Base-by-base conservation (phyloP, 768 basidiomycete species). In the Mycena venus region DNA sequence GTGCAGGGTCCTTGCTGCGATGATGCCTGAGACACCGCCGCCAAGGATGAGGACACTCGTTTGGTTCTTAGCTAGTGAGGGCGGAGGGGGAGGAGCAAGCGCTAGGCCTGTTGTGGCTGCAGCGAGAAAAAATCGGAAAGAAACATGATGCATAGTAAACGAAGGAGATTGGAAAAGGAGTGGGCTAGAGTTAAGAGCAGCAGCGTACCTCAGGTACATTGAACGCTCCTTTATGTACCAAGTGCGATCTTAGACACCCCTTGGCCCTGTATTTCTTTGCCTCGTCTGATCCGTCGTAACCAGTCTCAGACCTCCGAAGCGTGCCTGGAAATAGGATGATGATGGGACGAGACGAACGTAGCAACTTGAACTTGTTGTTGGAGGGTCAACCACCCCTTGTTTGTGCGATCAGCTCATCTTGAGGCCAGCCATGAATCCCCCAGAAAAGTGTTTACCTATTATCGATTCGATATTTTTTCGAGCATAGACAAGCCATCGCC, bases 1-100 rank as follows among this genome's bases (percentile, higher is more conserved):
- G 56, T 91, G 86, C 10, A 93, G 84, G 0, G 91, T 89, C 32
- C 89, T 88, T 15, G 93, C 93, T 12, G 92, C 91, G 40, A 91
- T 91, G 23, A 93, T 83, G 12, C 93, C 93, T 6, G 93, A 83
- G 47, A 93, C 88, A 11, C 93, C 92, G 36, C 91, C 92, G 6
- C 93, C 93, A 29, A 93, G 86, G 63, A 93, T 90, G 47, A 93
- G 86, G 17, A 92, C 88, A 23, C 25, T 42, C 51, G 42, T 68
- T 36, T 67, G 64, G 21, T 38, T 38, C 19, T 68, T 25, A 17
- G 53, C 51, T 27, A 25, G 7, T 0, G 64, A 4, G 4, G 38
- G 32, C 8, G 58, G 23, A n/a, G 68, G 14, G 6, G 56, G 56
- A 10, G 58, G 7, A 34, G 58, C 36, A 21, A 63, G 31, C 62